phyloP scores from a whole-genome alignment of 192 early-diverging fungal genomes.

The Chytriomyces sp. region DNA sequence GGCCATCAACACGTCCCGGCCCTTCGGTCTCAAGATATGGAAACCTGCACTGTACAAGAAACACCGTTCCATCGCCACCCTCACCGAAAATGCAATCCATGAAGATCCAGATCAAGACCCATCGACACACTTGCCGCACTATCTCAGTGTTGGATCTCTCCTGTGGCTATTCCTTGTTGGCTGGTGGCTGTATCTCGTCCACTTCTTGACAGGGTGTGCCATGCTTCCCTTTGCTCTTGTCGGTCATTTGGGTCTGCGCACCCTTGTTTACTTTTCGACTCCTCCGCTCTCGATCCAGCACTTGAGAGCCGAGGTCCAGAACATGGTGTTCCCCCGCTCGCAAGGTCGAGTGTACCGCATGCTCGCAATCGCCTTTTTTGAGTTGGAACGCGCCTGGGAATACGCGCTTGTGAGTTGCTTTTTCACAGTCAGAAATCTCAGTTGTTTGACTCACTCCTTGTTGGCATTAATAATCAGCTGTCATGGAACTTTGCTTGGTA shows the following conservation, averaged over 20 bases:
- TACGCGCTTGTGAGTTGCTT: slow-evolving; percentile 36
- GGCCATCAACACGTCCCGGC: slow-evolving; percentile 68
- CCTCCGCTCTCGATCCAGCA: slow-evolving; percentile 5
- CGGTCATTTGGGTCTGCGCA: slow-evolving; percentile 32
- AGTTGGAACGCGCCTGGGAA: slow-evolving; percentile 15
- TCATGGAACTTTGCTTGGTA: slow-evolving; percentile 80
- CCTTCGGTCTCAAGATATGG: slow-evolving; percentile 95
- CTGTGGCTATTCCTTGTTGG: slow-evolving; percentile 86
- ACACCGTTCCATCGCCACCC: slow-evolving; percentile 79
- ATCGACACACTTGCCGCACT: slow-evolving; percentile 57
- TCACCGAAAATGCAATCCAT: slow-evolving; percentile 83
- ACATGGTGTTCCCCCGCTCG: slow-evolving; percentile 52
- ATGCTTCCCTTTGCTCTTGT: slow-evolving; percentile 55
- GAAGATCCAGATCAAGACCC: slow-evolving; percentile 59
- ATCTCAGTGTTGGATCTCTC: slow-evolving; percentile 83
- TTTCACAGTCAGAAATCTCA: neutral
- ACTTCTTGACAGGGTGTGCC: slow-evolving; percentile 63
- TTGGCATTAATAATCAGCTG: slow-evolving; percentile 44
- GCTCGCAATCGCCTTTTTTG: slow-evolving; percentile 16
- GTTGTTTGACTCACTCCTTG: too few relatives aligned
- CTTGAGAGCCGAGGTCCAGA: slow-evolving; percentile 12
- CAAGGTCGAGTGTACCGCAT: slow-evolving; percentile 39
- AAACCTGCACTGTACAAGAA: slow-evolving; percentile 98
- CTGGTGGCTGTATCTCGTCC: slow-evolving; percentile 82
- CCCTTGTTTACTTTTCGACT: neutral